phyloP scores from a whole-genome alignment of 2,329 filamentous ascomycete genomes.

The Neopestalotiopsis clavispora region DNA sequence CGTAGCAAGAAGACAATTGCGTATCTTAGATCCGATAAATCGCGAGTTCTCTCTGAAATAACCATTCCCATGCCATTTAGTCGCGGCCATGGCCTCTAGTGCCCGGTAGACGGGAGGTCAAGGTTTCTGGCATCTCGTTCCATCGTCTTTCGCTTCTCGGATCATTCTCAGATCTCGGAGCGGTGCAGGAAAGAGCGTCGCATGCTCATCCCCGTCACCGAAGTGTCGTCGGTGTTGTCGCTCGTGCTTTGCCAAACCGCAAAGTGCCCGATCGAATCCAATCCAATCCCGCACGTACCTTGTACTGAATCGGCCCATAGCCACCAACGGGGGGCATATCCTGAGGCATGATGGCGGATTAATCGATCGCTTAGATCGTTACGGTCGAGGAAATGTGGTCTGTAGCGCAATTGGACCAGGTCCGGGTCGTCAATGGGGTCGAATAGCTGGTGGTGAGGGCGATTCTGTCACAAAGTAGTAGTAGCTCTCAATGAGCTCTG shows the following conservation, averaged over 20 bases:
- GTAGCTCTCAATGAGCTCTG: constrained; percentile 1
- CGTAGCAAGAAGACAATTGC: too few relatives aligned
- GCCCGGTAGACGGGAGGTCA: not conserved
- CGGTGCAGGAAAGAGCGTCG: too few relatives aligned
- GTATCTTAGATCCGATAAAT: too few relatives aligned
- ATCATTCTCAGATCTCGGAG: not conserved
- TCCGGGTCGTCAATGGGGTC: not conserved
- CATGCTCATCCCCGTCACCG: not conserved
- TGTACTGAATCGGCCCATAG: constrained; percentile 97
- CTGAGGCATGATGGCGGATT: constrained; percentile 76
- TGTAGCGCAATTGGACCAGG: not conserved
- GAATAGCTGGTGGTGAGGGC: not conserved
- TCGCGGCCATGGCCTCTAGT: not conserved
- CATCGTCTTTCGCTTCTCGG: not conserved
- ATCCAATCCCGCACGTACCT: constrained; percentile 60
- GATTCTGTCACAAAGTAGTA: not conserved
- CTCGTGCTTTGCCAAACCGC: not conserved
- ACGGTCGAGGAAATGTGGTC: not conserved
- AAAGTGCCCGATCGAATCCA: too few relatives aligned
- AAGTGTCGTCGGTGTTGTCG: not conserved
- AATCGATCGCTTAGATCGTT: not conserved
- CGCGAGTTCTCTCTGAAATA: not conserved
- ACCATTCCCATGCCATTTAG: not conserved
- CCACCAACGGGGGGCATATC: constrained; percentile 96
- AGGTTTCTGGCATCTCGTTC: not conserved